Evolutionary conservation across 108 stramenopile genomes (phyloP).

Genomic region (Fragilariopsis cylindrus): DNA sequence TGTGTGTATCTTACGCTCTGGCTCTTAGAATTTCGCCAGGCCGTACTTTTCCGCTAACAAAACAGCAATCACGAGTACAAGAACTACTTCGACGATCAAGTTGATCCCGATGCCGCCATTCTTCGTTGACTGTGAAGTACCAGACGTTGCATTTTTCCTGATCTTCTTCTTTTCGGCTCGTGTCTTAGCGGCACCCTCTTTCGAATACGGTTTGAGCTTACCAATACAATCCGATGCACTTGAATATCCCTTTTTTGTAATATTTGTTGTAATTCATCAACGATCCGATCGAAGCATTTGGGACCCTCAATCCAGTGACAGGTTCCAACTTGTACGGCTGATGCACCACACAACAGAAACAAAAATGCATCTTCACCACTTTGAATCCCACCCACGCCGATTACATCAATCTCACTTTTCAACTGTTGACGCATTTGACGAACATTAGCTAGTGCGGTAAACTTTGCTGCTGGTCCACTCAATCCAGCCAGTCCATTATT

Average conservation of each 20-base stretch:
- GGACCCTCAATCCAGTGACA: conserved; percentile 93
- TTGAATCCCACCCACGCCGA: conserved; percentile 85
- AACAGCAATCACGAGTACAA: conserved; percentile 59
- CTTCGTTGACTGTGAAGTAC: not conserved
- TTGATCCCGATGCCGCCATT: conserved; percentile 2
- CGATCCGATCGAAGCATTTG: conserved; percentile 89
- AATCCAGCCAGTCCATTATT: conserved; percentile 88
- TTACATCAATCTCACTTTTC: conserved; percentile 78
- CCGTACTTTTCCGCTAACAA: conserved; percentile 66
- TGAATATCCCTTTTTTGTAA: conserved; percentile 73
- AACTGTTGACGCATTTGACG: conserved; percentile 74
- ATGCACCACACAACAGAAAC: conserved; percentile 85
- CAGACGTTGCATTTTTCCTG: not conserved
- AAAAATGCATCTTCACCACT: conserved; percentile 81
- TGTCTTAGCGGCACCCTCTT: conserved; percentile 70
- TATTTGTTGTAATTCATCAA: conserved; percentile 57
- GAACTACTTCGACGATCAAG: conserved; percentile 44
- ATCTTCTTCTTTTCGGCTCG: conserved; percentile 49
- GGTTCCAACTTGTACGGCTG: conserved; percentile 90
- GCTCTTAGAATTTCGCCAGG: not conserved
- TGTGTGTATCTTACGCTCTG: too few species aligned
- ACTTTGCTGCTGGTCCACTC: conserved; percentile 83
- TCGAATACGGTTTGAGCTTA: conserved; percentile 83
- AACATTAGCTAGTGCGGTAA: conserved; percentile 89
- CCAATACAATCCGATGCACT: conserved; percentile 74